A percentile compares a stretch with the other conserved stretches of the same genome.
Evolutionary conservation across 495 filamentous ascomycete genomes (phyloP).

Genomic region (Rhizodiscina lignyota): DNA sequence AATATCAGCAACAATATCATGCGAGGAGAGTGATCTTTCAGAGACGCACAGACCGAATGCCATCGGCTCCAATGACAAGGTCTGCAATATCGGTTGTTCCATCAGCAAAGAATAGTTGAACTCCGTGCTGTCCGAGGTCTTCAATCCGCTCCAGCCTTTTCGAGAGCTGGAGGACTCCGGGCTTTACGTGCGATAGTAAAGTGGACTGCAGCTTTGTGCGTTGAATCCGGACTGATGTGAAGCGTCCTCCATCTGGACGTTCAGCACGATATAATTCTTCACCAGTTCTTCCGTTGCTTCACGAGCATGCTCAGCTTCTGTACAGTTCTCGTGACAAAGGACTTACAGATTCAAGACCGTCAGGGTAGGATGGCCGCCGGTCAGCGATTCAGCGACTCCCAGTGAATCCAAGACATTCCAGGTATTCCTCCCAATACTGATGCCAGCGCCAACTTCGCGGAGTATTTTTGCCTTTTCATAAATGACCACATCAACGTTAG

Average conservation of each 20-base stretch:
- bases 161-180: background rate
- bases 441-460: slow-evolving; percentile 31
- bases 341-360: too few relatives aligned
- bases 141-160: background rate
- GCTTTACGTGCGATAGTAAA: background rate
- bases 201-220: slow-evolving; percentile 25
- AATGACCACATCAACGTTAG: slow-evolving; percentile 26
- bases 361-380: too few relatives aligned
- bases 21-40: slow-evolving; percentile 9
- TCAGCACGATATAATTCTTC: too few relatives aligned
- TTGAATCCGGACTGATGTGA: too few relatives aligned
- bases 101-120: slow-evolving; percentile 20
- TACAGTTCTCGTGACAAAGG: too few relatives aligned
- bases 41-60: slow-evolving; percentile 31
- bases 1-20: background rate
- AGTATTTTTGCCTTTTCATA: slow-evolving; percentile 32
- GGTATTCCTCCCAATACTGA: slow-evolving; percentile 19
- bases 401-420: slow-evolving; percentile 31
- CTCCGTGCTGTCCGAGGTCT: slow-evolving; percentile 14
- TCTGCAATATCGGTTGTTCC: slow-evolving; percentile 22
- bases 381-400: slow-evolving; percentile 25
- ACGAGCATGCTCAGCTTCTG: too few relatives aligned
- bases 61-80: slow-evolving; percentile 35
- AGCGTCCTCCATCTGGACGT: too few relatives aligned
- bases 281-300: too few relatives aligned